Evolutionary conservation across 2,329 filamentous ascomycete species (phyloP).

Genomic region (Neonectria magnoliae): DNA sequence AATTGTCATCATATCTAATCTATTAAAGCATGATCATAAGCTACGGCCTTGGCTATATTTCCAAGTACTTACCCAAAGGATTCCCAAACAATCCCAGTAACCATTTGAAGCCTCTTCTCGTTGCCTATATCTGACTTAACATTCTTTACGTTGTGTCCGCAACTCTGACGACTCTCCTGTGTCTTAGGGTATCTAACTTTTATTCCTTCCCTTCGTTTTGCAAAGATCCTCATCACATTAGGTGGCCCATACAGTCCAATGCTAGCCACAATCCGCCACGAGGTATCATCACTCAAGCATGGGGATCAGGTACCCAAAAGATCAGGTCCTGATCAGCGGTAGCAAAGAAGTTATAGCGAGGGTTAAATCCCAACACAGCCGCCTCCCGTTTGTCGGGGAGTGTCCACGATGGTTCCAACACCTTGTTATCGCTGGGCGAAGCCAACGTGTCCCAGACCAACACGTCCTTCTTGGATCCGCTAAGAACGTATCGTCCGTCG

Average conservation of each 20-base stretch:
- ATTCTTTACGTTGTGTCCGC: not conserved
- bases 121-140: not conserved
- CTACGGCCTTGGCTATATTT: not conserved
- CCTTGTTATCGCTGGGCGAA: constrained; percentile 63
- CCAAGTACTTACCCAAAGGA: not conserved
- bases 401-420: constrained; percentile 70
- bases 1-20: too few relatives aligned
- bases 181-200: constrained; percentile 22
- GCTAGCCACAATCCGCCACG: not conserved
- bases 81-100: not conserved
- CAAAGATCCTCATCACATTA: constrained; percentile 4
- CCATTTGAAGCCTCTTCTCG: not conserved
- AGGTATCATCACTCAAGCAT: constrained; percentile 50
- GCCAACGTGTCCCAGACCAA: constrained; percentile 86
- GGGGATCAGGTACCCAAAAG: constrained; percentile 80
- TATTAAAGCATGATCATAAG: not conserved
- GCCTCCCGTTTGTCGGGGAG: constrained; percentile 74
- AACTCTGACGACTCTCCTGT: constrained; percentile 4
- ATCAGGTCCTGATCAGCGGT: constrained; percentile 86
- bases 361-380: constrained; percentile 87
- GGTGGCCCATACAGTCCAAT: not conserved
- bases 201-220: not conserved
- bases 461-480: constrained; percentile 79
- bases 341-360: constrained; percentile 89
- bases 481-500: constrained; percentile 88